Percentiles rank a stretch among this genome's conserved stretches.
These are phyloP conservation scores for Naganishia albida DNA, from an alignment of 1,284 basidiomycete species.

Conservation along the genomic window DNA sequence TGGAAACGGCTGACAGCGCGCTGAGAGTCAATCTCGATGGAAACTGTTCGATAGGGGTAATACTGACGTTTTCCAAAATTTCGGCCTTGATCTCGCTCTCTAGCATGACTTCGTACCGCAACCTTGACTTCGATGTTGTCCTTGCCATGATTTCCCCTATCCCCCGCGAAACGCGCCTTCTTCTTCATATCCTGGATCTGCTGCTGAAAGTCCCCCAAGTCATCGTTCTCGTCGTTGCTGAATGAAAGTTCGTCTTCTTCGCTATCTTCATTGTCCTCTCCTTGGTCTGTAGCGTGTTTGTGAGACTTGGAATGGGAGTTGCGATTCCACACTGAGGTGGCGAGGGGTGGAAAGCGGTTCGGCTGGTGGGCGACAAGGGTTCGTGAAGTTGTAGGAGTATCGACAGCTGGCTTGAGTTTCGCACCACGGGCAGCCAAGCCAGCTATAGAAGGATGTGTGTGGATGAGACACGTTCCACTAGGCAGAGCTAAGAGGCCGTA, in stretches of 20 bases:
- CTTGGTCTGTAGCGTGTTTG: not conserved
- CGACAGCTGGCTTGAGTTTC: not conserved
- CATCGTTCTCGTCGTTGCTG: constrained; percentile 1
- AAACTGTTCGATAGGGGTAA: not conserved
- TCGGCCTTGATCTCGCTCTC: constrained; percentile 10
- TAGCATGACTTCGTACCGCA: not conserved
- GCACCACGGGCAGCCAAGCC: not conserved
- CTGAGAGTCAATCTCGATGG: not conserved
- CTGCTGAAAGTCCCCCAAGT: not conserved
- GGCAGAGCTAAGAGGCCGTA: not conserved
- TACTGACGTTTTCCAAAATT: constrained; percentile 10
- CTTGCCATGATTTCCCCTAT: not conserved
- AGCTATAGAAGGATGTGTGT: not conserved
- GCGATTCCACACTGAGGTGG: not conserved
- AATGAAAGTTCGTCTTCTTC: not conserved
- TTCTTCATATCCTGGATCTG: not conserved
- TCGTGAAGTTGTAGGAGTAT: constrained; percentile 11
- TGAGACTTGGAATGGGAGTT: not conserved
- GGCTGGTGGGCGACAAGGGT: not conserved
- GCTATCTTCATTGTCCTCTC: not conserved
- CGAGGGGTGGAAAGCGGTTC: not conserved
- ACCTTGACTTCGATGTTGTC: not conserved
- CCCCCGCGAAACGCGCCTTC: not conserved
- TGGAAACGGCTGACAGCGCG: not conserved
- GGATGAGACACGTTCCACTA: not conserved